These are phyloP conservation scores for Fusarium tricinctum DNA, from an alignment of 2,329 filamentous ascomycete species.

Conservation along the genomic window DNA sequence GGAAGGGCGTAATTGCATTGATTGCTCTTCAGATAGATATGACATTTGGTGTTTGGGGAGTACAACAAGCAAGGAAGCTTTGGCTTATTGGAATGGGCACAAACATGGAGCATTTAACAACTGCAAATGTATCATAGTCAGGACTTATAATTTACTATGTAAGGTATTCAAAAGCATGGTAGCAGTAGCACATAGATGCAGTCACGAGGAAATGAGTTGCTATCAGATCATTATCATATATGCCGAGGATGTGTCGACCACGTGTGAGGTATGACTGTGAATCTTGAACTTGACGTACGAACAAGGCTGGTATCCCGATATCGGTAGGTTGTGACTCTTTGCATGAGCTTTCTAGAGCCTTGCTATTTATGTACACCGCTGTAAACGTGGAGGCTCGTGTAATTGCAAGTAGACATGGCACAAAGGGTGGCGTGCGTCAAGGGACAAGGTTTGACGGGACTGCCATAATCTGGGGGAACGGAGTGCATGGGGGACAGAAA, in stretches of 20 bases:
- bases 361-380: not conserved
- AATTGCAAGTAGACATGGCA: constrained; percentile 22
- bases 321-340: constrained; percentile 34
- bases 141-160: constrained; percentile 10
- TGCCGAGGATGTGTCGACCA: constrained; percentile 32
- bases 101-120: not conserved
- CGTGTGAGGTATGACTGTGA: constrained; percentile 15
- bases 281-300: constrained; percentile 15
- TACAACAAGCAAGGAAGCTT: constrained; percentile 11
- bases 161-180: constrained; percentile 1
- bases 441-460: constrained; percentile 25
- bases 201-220: constrained; percentile 7
- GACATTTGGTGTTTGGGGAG: constrained; percentile 21
- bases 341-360: not conserved
- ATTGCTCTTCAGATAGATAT: constrained; percentile 19
- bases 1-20: constrained; percentile 16
- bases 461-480: constrained; percentile 42
- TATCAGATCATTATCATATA: not conserved
- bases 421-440: constrained; percentile 20
- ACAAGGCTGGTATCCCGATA: constrained; percentile 33
- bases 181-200: constrained; percentile 6
- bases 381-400: constrained; percentile 7
- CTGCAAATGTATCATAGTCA: constrained; percentile 9
- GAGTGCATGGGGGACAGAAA: constrained; percentile 28
- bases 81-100: constrained; percentile 3